Base-by-base conservation (phyloP, 192 early-diverging fungal species). In the Entomortierella beljakovae region DNA sequence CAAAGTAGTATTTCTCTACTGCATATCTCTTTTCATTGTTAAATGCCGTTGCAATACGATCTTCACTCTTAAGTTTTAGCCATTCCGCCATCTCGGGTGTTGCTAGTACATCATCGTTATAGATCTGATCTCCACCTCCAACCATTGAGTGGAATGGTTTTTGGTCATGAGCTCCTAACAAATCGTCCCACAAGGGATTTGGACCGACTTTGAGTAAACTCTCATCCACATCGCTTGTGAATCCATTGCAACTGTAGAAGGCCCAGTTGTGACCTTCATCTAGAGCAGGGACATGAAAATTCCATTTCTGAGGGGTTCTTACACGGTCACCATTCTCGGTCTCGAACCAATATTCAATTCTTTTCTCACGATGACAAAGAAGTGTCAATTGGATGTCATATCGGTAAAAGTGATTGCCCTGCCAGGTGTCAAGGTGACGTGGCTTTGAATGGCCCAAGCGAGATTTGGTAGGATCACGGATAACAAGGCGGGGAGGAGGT, bases 201-300 rank as follows among this genome's bases (percentile, higher is more conserved):
- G 74, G 61, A 1, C 74, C 74, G 42, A 63, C 51, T n/a, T 51
- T 50, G 31, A 80, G 80, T 13, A 57, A 81, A 18, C 81, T 61
- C n/a, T 82, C 80, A 20, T 84, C 81, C 0, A 84, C 76, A 61
- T 88, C 85, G 10, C 89, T 90, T 10, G 74, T 77, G 72, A 88
- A 93, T 8, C 92, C 92, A 64, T 93, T 93, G 80, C 92, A 93
- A 18, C 88, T 90, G 82, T 87, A 87, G 68, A 93, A 93, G 29
- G 83, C 83, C 70, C 88, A 91, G 20, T 90, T 87, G 85, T 87
- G 87, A 25, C 83, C 80, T 62, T 88, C 83, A 16, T 83, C 62
- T 42, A 82, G 50, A 29, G 85, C 70, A 33, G 83, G 79, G 1
- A 84, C 55, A 51, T 84, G 59, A 55, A 86, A 86, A 38, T 64